Evolutionary conservation across 768 basidiomycete genomes (phyloP), one percentile per base, ranked within the genome.

Genomic region (Phanerochaete carnosa): DNA sequence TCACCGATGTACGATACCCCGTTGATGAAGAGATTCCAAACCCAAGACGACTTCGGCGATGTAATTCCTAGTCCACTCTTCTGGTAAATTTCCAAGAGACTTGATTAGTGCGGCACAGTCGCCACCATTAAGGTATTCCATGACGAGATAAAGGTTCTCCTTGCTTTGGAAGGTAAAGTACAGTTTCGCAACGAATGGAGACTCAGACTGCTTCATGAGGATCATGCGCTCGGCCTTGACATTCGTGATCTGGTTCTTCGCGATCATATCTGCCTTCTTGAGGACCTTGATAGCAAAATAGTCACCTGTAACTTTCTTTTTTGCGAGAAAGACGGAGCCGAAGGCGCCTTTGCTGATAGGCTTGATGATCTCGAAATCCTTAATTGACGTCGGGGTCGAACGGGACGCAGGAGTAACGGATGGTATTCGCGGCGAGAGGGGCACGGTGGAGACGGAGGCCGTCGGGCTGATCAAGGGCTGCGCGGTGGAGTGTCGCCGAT

Each of bases 181-280:
- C 33, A 99, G 80, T 75, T 97, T 97, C 52, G 94, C 94, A 53
- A 98, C 97, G 69, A 98, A 96, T 16, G 97, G 96, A 9, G 95
- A 97, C 74, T 97, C 95, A 1, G 96, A 92, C 74, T 98, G 96
- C 72, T 95, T 95, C 97, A 99, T 99, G 66, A 99, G 83, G 69
- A 99, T 99, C 88, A 97, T 98, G 59, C 97, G 85, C 78, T 99
- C 97, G 1, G 97, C 97, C 77, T 98, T 98, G 74, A 99, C 97
- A 72, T 98, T 99, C 52, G 97, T 98, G 73, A 99, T 96, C 75
- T 99, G 97, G 78, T 99, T 99, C 84, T 99, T 99, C 43, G 97
- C 93, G 73, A 99, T 98, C 97, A 99, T 99, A 76, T 99, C 97
- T n/a, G 95, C 94, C 79, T 99, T 99, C 79, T 96, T 98, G 71